Conservation (phyloP, 495 filamentous ascomycete species). For the Aspergillus ellipticus region DNA sequence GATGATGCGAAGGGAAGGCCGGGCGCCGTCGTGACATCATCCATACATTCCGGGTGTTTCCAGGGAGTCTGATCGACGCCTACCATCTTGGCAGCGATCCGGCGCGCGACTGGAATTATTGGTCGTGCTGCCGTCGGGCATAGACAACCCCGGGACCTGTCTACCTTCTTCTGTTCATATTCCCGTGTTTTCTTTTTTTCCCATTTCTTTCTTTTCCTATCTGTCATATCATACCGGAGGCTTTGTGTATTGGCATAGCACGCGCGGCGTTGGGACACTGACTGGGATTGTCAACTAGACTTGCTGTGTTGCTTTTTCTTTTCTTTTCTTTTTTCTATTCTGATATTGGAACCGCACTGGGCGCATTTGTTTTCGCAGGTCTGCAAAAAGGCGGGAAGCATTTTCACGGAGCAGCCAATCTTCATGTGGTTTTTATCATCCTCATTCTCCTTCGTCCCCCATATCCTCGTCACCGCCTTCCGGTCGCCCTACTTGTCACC, state of each 20-base stretch:
- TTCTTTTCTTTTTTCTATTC: neutral
- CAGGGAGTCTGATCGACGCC: neutral
- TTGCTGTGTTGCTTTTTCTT: conserved; percentile 9
- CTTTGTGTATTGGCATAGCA: conserved; percentile 28
- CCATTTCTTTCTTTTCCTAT: conserved; percentile 6
- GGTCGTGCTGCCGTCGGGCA: neutral
- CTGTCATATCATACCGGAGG: conserved; percentile 13
- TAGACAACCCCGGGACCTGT: conserved; percentile 1
- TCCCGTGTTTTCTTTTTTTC: conserved; percentile 9
- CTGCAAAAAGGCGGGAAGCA: conserved; percentile 21
- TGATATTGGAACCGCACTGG: conserved; percentile 18
- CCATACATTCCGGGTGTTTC: neutral
- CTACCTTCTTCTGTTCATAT: conserved; percentile 22
- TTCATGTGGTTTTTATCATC: conserved; percentile 12
- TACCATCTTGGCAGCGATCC: neutral
- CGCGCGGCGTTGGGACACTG: conserved; percentile 24
- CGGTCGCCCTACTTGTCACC: neutral
- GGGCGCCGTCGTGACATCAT: neutral
- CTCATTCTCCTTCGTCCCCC: conserved; percentile 1
- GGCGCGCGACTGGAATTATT: neutral
- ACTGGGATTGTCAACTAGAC: conserved; percentile 18
- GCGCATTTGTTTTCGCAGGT: conserved; percentile 24
- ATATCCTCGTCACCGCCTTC: neutral
- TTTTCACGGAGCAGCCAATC: conserved; percentile 23
- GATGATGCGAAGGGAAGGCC: neutral